Evolutionary conservation across 192 early-diverging fungal genomes (phyloP), one percentile per base, ranked within the genome.

Genomic region (Phycomyces blakesleeanus): DNA sequence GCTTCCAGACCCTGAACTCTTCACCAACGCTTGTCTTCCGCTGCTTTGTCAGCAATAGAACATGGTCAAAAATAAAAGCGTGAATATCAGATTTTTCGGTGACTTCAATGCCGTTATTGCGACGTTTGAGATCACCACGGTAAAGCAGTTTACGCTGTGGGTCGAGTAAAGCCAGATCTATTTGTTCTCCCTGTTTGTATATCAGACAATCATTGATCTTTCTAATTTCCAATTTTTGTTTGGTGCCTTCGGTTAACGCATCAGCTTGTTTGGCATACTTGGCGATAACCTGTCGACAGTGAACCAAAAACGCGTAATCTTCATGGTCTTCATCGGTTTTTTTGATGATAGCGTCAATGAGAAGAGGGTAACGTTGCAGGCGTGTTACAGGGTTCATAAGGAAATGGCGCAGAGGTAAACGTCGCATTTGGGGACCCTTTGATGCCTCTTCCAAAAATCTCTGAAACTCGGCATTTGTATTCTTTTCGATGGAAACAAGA

Each of bases 51-150:
- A 92, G 79, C 34, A 93, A 70, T 14, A 93, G 61, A 62, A 90
- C 82, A 77, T 97, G 91, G 73, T 98, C 96, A 58, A 98, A 90
- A 50, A 97, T 70, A 72, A 92, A 91, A 16, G 93, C 85, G 51
- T 83, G 78, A n/a, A 96, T 70, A 42, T 90, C 89, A 5, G 84
- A 70, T 27, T 83, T 85, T 57, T 86, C 86, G 5, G 63, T 47
- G 25, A 53, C 77, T 75, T 59, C 82, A 75, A 59, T 68, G 61
- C 56, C 51, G 21, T 27, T 67, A 16, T 37, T 67, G 11, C 64
- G 63, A 1, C 73, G 73, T n/a, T 89, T 89, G 64, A 97, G 76
- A 24, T 81, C 78, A 50, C 94, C 93, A 51, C 93, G 87, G 64
- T 88, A 83, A 41, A 94, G 81, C 25, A 94, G 59, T 57, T 84